Base-by-base conservation (phyloP, 2,329 filamentous ascomycete species). In the Macrophomina phaseolina region DNA sequence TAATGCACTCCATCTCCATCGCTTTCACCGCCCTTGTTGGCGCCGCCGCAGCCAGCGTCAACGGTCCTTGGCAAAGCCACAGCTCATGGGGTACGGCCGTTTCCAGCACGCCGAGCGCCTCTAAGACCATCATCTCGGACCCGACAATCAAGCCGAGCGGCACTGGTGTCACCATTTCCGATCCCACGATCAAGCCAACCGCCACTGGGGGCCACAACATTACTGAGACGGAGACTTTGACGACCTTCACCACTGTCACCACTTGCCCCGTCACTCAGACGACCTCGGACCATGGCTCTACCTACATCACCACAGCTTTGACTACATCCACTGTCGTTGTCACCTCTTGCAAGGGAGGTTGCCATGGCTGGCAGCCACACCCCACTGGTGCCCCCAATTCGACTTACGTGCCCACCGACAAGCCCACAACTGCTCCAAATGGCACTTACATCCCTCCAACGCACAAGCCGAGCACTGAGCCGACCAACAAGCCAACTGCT, bases 321-420 rank as follows among this genome's bases (percentile, higher is more conserved):
- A 80, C 78, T 8, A 80, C 77, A 5, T 75, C 72, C 65, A 79
- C 76, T 23, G 69, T 80, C 46, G 78, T 76, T 14, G 70, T 79
- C 60, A 80, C 78, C 5, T 76, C 75, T 11, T 81, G 78, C 76
- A 74, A 75, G 69, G 71, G 69, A 7, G 77, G 77, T 18, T 80
- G 78, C 72, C 67, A 72, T 34, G 23, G 34, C 32, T 63, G 60
- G 67, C 70, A 9, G 65, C 73, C 46, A 36, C 60, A 5, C 55
- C 68, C 9, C 58, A 68, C 5, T 63, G 16, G 38, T 34, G 45
- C 65, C 11, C n/a, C 64, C 18, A 55, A 63, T 51, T 55, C 65
- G 23, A 56, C 49, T 5, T n/a, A 60, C 32, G 23, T 60, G 42
- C 58, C 58, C 4, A 61, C 58, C 32, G 51, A 56, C 67, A 46